phyloP scores from a whole-genome alignment of 2,329 filamentous ascomycete species.

The Aspergillus latus region DNA sequence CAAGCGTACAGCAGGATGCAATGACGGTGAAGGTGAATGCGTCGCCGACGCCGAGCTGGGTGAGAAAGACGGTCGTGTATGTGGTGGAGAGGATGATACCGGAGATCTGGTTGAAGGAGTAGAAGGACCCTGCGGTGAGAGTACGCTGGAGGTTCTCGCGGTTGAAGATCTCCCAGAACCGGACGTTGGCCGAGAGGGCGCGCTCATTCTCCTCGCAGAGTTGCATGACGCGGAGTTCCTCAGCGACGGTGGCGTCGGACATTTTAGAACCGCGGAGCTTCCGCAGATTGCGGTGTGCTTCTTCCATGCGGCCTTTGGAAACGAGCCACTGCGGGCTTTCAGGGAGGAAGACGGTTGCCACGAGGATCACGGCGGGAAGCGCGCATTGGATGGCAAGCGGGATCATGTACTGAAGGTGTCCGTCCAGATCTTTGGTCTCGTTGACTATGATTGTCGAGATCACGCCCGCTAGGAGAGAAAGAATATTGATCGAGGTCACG shows the following conservation, averaged over 20 bases:
- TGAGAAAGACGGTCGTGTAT: conserved; percentile 41
- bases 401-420: conserved; percentile 34
- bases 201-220: conserved; percentile 28
- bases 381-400: conserved; percentile 39
- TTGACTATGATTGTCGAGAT: conserved; percentile 37
- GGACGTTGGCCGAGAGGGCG: conserved; percentile 24
- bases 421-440: conserved; percentile 28
- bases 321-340: conserved; percentile 39
- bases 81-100: conserved; percentile 40
- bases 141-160: conserved; percentile 37
- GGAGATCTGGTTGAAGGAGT: conserved; percentile 38
- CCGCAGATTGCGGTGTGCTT: conserved; percentile 32
- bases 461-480: conserved; percentile 33
- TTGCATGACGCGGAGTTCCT: conserved; percentile 34
- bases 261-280: conserved; percentile 31
- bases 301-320: conserved; percentile 29
- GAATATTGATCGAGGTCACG: conserved; percentile 34
- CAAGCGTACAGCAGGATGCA: conserved; percentile 37
- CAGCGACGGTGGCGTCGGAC: conserved; percentile 31
- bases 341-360: conserved; percentile 32
- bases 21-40: conserved; percentile 39
- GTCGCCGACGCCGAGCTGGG: conserved; percentile 33
- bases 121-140: conserved; percentile 37
- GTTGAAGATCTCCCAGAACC: conserved; percentile 40
- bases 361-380: conserved; percentile 32